These are phyloP conservation scores for Viola pubescens DNA, from an alignment of 441 rosid genomes.

Conservation along the genomic window DNA sequence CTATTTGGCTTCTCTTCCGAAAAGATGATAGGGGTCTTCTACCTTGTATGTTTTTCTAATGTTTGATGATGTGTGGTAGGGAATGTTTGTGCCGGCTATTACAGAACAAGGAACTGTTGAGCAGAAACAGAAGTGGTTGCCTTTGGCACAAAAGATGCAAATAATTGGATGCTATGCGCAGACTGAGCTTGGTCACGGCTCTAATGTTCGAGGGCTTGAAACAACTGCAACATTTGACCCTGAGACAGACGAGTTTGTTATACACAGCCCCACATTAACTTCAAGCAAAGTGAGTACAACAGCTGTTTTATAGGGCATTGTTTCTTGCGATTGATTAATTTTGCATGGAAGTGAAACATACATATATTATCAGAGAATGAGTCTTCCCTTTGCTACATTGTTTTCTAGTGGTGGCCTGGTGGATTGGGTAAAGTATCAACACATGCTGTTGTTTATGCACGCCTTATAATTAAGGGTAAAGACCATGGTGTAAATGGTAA, in stretches of 20 bases:
- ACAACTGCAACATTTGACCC: constrained; percentile 94
- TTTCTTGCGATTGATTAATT: no score
- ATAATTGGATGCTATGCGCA: constrained; percentile 98
- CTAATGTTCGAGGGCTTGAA: constrained; percentile 96
- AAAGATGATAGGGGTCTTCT: no score
- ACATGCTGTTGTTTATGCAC: constrained; percentile 88
- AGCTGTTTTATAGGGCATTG: not conserved
- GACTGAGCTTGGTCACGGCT: constrained; percentile 98
- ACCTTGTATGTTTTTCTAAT: no score
- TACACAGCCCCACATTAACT: constrained; percentile 83
- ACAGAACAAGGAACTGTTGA: constrained; percentile 89
- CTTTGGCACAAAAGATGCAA: constrained; percentile 89
- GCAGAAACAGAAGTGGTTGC: constrained; percentile 87
- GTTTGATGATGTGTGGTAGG: constrained; percentile 28
- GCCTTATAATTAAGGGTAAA: constrained; percentile 59
- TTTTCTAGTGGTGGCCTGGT: constrained; percentile 97
- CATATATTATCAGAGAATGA: not conserved
- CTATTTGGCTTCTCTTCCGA: no score
- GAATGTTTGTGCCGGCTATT: constrained; percentile 91
- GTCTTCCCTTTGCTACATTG: constrained; percentile 7
- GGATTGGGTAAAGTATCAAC: constrained; percentile 87
- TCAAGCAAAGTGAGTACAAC: constrained; percentile 66
- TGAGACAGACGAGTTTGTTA: constrained; percentile 67
- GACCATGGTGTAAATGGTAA: constrained; percentile 87
- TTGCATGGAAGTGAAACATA: no score